A percentile compares a stretch with the other conserved stretches of the same genome.
Conservation (phyloP, 1,284 basidiomycete genomes). For the Hemileia vastatrix region DNA sequence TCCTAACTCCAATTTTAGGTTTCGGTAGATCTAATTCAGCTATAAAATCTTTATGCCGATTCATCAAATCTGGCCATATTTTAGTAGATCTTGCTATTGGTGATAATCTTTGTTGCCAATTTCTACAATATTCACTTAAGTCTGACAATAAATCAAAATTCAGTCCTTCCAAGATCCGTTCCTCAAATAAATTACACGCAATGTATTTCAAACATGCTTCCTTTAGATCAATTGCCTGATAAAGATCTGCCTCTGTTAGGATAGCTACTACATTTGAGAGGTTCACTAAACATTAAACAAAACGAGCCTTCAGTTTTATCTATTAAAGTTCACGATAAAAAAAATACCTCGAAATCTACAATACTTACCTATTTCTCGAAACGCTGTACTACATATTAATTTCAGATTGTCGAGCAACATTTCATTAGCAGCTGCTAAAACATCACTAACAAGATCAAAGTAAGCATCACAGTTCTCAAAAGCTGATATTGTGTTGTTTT, state of each 20-base stretch:
- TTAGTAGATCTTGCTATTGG: conserved; percentile 57
- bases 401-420: conserved; percentile 75
- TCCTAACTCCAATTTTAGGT: conserved; percentile 50
- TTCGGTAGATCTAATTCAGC: conserved; percentile 66
- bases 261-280: conserved; percentile 70
- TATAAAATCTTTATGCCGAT: conserved; percentile 66
- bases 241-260: conserved; percentile 70
- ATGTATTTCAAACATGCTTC: conserved; percentile 72
- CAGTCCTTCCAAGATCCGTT: conserved; percentile 63
- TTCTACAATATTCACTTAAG: conserved; percentile 56
- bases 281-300: conserved; percentile 52
- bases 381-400: conserved; percentile 65
- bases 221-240: conserved; percentile 62
- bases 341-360: background rate
- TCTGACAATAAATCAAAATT: conserved; percentile 58
- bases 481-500: conserved; percentile 48
- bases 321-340: background rate
- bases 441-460: conserved; percentile 76
- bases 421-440: conserved; percentile 80
- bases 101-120: conserved; percentile 59
- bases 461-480: conserved; percentile 64
- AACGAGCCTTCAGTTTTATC: background rate
- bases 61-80: conserved; percentile 56
- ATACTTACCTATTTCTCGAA: conserved; percentile 49
- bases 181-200: conserved; percentile 69